Conservation (phyloP, 1,284 basidiomycete species). For the Puccinia hordei region DNA sequence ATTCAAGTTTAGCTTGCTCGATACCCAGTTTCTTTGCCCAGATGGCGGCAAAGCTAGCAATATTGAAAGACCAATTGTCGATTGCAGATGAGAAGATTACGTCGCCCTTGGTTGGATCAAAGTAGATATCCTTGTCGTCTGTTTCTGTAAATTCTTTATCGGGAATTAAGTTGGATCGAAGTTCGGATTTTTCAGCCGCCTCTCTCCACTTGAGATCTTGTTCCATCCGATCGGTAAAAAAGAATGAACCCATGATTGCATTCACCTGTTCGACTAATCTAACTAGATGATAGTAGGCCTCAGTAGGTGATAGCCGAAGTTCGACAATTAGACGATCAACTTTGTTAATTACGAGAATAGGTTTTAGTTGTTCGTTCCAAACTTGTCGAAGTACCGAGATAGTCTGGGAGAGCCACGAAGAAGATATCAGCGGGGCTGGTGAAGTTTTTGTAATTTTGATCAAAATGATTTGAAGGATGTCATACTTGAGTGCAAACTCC, state of each 20-base stretch:
- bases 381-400: constrained; percentile 93
- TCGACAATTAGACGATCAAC: constrained; percentile 93
- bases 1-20: constrained; percentile 80
- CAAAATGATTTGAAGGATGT: constrained; percentile 36
- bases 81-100: constrained; percentile 96
- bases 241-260: constrained; percentile 95
- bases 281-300: constrained; percentile 90
- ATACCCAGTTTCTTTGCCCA: constrained; percentile 90
- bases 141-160: constrained; percentile 74
- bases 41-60: constrained; percentile 88
- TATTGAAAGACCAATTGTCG: constrained; percentile 96
- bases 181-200: constrained; percentile 76
- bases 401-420: constrained; percentile 66
- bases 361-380: constrained; percentile 84
- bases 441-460: not conserved
- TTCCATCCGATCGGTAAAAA: constrained; percentile 93
- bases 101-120: constrained; percentile 92
- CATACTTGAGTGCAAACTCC: constrained; percentile 94
- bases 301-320: constrained; percentile 83
- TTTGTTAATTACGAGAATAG: constrained; percentile 96
- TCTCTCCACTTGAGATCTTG: constrained; percentile 93
- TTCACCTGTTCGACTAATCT: constrained; percentile 97
- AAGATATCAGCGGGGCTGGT: constrained; percentile 64
- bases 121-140: constrained; percentile 97
- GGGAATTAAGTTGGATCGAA: constrained; percentile 63